Conservation (phyloP, 345 rosid species). For the Citropsis articulata region DNA sequence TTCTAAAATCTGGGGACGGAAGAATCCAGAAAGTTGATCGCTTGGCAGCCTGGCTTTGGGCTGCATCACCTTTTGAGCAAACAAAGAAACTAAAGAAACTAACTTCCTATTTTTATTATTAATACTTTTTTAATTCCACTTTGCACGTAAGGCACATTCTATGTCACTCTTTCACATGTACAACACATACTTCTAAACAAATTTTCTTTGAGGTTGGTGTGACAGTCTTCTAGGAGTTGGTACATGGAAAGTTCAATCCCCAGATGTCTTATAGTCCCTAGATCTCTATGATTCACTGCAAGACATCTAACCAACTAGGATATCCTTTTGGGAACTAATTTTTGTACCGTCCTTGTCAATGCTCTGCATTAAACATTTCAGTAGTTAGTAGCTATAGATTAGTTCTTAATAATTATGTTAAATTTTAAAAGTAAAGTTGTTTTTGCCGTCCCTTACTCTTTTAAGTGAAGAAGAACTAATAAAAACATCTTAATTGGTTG, state of each 20-base stretch:
- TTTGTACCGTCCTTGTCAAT: background rate
- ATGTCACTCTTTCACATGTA: no score
- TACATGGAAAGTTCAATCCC: background rate
- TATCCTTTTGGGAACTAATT: background rate
- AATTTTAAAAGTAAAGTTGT: background rate
- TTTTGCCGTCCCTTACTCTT: background rate
- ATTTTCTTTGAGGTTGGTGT: background rate
- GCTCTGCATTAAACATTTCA: background rate
- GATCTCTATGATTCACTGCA: no score
- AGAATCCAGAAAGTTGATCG: background rate
- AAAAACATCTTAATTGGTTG: background rate
- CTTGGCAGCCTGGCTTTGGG: background rate
- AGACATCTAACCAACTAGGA: background rate
- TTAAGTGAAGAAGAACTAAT: background rate
- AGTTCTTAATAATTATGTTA: background rate
- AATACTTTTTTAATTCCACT: no score
- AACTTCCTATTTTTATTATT: background rate
- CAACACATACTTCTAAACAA: background rate
- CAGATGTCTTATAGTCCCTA: no score
- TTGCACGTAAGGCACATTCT: no score
- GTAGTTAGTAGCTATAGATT: background rate
- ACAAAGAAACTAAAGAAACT: background rate
- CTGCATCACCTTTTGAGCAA: background rate
- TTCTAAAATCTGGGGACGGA: background rate
- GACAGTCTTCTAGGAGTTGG: background rate